These are phyloP conservation scores for Schizosaccharomyces versatilis DNA, from an alignment of 1,139 yeast species.

Conservation along the genomic window DNA sequence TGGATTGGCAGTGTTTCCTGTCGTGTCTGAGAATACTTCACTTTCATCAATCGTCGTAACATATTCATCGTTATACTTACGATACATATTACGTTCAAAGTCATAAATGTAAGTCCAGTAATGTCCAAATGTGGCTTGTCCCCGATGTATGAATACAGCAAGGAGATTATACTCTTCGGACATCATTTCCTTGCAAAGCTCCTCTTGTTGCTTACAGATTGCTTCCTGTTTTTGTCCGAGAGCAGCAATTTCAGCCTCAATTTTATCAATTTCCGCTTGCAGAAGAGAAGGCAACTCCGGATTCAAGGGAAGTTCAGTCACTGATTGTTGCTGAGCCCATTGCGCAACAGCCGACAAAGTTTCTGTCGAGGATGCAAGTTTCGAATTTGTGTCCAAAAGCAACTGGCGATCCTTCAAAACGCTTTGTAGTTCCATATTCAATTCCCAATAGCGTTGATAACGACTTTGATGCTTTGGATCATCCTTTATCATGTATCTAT, in stretches of 20 bases:
- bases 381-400: conserved; percentile 14
- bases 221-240: conserved; percentile 25
- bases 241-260: conserved; percentile 32
- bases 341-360: conserved; percentile 19
- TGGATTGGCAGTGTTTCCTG: conserved; percentile 9
- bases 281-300: conserved; percentile 18
- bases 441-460: conserved; percentile 36
- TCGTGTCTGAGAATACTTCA: conserved; percentile 33
- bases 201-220: conserved; percentile 16
- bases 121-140: conserved; percentile 90
- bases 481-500: conserved; percentile 63
- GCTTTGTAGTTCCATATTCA: conserved; percentile 32
- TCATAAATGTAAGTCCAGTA: conserved; percentile 88
- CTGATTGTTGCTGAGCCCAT: conserved; percentile 9
- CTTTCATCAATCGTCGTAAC: conserved; percentile 56
- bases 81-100: conserved; percentile 39
- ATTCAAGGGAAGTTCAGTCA: conserved; percentile 3
- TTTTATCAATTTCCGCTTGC: conserved; percentile 13
- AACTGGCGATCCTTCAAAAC: conserved; percentile 27
- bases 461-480: conserved; percentile 30
- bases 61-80: conserved; percentile 81
- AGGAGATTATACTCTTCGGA: conserved; percentile 59
- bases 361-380: conserved; percentile 3
- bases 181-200: conserved; percentile 29
- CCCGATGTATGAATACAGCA: conserved; percentile 84